Base-by-base conservation (phyloP, 371 early-diverging fungal genomes). In the Mycotypha africana region DNA sequence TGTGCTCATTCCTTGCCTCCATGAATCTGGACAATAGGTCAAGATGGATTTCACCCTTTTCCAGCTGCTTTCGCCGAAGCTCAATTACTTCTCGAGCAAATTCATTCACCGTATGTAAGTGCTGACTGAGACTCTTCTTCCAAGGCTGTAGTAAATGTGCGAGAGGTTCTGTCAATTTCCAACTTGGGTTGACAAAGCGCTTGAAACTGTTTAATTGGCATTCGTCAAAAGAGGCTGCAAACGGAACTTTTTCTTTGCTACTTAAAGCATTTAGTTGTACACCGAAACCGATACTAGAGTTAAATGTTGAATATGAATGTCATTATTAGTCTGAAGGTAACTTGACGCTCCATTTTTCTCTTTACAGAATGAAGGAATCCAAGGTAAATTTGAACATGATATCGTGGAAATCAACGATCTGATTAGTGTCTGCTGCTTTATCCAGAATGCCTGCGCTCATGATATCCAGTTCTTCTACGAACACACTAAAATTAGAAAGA, bases 151-250 rank as follows among this genome's bases (percentile, higher is more conserved):
- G 38, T 10, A 55, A 39, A 24, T 53, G 47, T n/a, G 64, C 45
- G 4, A 59, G 30, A 38, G 68, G 65, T 10, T 61, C 62, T 14
- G 58, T 32, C 2, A 55, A 23, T 49, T 32, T 30, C 14, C 58
- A 62, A n/a, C 70, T 24, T 10, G 81, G 79, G 24, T 65, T 42
- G 21, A 60, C 25, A 26, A 73, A 41, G 10, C 76, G 47, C 1
- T 42, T 38, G 0, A 48, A 42, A 20, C 65, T 51, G 2, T 40
- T 35, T 17, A 40, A 37, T 46, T 80, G 78, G 4, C 67, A 55
- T 2, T 54, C 47, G 36, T 82, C 81, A 37, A 82, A 81, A 0
- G 77, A 76, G 16, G 32, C 45, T 0, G 81, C 81, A 67, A 82
- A 82, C 3, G 62, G 58, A 2, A 57, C 46, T 24, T 53, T 67